Percentiles rank a stretch among this genome's conserved stretches.
phyloP scores from a whole-genome alignment of 371 early-diverging fungal genomes.

The Apophysomyces ossiformis region DNA sequence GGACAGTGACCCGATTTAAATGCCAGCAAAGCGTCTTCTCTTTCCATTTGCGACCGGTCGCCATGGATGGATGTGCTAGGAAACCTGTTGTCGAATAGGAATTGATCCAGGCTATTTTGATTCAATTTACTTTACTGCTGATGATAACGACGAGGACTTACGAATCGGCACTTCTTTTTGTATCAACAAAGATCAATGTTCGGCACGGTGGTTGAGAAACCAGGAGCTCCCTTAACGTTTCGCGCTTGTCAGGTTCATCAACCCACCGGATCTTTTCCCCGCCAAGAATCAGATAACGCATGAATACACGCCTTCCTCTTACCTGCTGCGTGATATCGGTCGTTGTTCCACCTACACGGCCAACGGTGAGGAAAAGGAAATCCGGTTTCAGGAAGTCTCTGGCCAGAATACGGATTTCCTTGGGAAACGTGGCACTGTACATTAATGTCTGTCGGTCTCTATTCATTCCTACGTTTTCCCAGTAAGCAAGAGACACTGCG shows the following conservation, averaged over 20 bases:
- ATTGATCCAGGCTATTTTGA: slow-evolving; percentile 64
- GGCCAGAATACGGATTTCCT: slow-evolving; percentile 85
- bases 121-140: not conserved
- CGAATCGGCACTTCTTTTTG: slow-evolving; percentile 80
- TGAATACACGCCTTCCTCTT: not conserved
- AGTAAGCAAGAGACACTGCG: not conserved
- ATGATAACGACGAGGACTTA: slow-evolving; percentile 10
- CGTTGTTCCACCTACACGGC: slow-evolving; percentile 52
- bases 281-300: not conserved
- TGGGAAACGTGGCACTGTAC: slow-evolving; percentile 98
- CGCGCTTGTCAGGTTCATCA: slow-evolving; percentile 55
- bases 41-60: slow-evolving; percentile 79
- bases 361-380: slow-evolving; percentile 30
- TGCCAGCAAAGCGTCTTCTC: slow-evolving; percentile 76
- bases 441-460: slow-evolving; percentile 92
- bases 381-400: slow-evolving; percentile 81
- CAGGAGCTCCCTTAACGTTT: slow-evolving; percentile 31
- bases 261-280: slow-evolving; percentile 35
- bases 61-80: slow-evolving; percentile 78
- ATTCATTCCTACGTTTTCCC: slow-evolving; percentile 31
- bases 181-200: slow-evolving; percentile 83
- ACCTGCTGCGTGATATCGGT: slow-evolving; percentile 44
- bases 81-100: slow-evolving; percentile 64
- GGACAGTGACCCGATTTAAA: slow-evolving; percentile 81
- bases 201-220: slow-evolving; percentile 53